phyloP scores from a whole-genome alignment of 768 basidiomycete genomes.

The Collybiopsis confluens region DNA sequence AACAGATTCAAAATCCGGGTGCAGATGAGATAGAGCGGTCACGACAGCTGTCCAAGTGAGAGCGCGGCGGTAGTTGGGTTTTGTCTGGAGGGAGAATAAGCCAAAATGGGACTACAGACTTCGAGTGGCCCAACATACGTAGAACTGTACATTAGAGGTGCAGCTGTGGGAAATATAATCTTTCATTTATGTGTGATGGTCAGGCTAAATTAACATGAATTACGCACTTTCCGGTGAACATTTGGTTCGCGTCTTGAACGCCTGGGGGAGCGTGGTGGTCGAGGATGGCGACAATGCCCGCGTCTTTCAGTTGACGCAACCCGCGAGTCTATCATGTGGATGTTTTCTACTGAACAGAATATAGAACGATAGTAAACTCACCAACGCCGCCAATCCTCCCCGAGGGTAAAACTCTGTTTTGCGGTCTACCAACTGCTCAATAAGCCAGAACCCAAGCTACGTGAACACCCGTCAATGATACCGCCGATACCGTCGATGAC shows the following conservation, averaged over 20 bases:
- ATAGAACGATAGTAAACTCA: constrained; percentile 25
- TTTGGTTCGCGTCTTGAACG: constrained; percentile 54
- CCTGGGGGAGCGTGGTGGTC: constrained; percentile 66
- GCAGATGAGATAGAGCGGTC: constrained; percentile 66
- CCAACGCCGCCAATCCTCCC: constrained; percentile 65
- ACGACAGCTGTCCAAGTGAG: constrained; percentile 81
- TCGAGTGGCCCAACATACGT: constrained; percentile 38
- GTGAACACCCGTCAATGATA: too few species aligned
- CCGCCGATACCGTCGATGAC: too few species aligned
- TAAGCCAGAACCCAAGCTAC: constrained; percentile 85
- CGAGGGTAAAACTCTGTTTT: constrained; percentile 58
- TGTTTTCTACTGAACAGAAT: background rate
- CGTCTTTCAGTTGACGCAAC: constrained; percentile 50
- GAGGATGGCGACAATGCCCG: constrained; percentile 64
- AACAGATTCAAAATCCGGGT: constrained; percentile 60
- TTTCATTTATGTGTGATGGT: constrained; percentile 5
- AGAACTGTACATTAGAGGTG: constrained; percentile 66
- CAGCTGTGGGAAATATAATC: constrained; percentile 38
- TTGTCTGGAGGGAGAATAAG: constrained; percentile 41
- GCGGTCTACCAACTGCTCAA: constrained; percentile 67
- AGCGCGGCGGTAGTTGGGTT: constrained; percentile 71
- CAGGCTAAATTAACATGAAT: background rate
- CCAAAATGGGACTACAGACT: constrained; percentile 4
- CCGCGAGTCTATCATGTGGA: constrained; percentile 59
- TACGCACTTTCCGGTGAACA: constrained; percentile 65